These are phyloP conservation scores for Neospermospora avenae DNA, from an alignment of 2,329 filamentous ascomycete genomes.

Conservation along the genomic window DNA sequence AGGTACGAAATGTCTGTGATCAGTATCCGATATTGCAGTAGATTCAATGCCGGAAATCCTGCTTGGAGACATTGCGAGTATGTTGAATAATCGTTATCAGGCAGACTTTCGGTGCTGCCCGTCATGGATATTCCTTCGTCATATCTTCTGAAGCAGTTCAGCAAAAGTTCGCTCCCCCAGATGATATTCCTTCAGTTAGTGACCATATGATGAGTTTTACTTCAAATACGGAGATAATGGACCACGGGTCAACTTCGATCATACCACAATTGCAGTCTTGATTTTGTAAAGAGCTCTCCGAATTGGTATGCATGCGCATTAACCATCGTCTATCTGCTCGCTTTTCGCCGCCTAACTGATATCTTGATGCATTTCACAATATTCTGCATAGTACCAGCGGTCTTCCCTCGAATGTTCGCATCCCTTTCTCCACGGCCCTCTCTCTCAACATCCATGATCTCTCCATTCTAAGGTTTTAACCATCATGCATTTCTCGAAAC, in stretches of 20 bases:
- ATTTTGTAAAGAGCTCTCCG: not conserved
- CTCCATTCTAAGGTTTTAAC: not conserved
- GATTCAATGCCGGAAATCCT: no score
- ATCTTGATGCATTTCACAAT: conserved; percentile 48
- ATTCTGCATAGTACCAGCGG: conserved; percentile 41
- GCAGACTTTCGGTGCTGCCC: no score
- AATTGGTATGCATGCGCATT: not conserved
- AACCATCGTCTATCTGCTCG: not conserved
- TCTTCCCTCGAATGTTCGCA: not conserved
- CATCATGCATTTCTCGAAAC: not conserved
- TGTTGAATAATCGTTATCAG: no score
- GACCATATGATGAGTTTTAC: not conserved
- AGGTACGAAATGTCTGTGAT: no score
- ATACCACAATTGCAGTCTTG: not conserved
- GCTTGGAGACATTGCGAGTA: no score
- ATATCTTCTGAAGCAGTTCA: no score
- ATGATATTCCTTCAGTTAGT: not conserved
- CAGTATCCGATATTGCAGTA: no score
- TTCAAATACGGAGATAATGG: not conserved
- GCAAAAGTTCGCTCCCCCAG: no score
- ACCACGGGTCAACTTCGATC: not conserved
- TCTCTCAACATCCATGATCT: not conserved
- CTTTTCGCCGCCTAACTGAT: conserved; percentile 19
- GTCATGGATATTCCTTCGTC: no score
- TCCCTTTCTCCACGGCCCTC: not conserved